phyloP scores from a whole-genome alignment of 768 basidiomycete species.

The Hericium rajendrae region DNA sequence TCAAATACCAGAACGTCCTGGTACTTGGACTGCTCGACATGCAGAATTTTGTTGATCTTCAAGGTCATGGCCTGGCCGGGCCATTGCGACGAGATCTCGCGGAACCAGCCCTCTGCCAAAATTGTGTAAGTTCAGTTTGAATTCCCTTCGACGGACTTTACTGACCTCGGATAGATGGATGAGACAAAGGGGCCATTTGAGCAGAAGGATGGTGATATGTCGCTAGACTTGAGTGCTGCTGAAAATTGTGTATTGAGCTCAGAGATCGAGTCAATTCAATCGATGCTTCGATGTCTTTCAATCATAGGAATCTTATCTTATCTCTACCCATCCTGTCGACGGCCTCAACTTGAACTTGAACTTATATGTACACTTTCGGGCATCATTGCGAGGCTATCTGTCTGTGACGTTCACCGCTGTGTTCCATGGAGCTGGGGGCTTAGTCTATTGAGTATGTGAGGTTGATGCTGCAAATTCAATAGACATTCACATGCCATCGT shows the following conservation, averaged over 20 bases:
- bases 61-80: conserved; percentile 96
- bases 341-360: not conserved
- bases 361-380: no score
- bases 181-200: conserved; percentile 27
- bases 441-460: not conserved
- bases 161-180: conserved; percentile 27
- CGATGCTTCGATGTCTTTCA: not conserved
- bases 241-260: no score
- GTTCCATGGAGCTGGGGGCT: not conserved
- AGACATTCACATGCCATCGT: no score
- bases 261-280: no score
- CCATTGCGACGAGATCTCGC: conserved; percentile 93
- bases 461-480: no score
- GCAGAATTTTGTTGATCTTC: conserved; percentile 91
- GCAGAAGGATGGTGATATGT: no score
- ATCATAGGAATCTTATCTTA: not conserved
- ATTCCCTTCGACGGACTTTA: conserved; percentile 3
- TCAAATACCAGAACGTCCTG: conserved; percentile 98
- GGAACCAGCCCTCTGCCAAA: conserved; percentile 82
- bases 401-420: not conserved
- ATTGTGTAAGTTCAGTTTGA: not conserved
- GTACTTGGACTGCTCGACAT: conserved; percentile 85
- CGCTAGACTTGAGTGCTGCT: no score
- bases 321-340: not conserved
- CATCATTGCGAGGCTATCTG: no score